These are phyloP conservation scores for Gelatoporia subvermispora DNA, from an alignment of 768 basidiomycete species.

Conservation along the genomic window DNA sequence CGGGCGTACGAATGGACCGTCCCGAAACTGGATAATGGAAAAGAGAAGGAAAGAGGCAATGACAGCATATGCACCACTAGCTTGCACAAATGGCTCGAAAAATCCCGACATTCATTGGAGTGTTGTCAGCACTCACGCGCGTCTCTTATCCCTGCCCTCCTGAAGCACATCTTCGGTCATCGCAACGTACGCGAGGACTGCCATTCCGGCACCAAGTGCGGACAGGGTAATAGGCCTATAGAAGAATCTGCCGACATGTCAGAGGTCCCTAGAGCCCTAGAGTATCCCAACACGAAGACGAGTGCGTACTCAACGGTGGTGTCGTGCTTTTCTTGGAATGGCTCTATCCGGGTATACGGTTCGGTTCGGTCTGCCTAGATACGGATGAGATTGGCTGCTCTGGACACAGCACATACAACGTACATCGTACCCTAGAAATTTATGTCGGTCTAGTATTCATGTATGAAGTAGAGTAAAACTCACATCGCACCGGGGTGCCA, in stretches of 20 bases:
- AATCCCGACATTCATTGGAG: not conserved
- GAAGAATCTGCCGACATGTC: slow-evolving; percentile 55
- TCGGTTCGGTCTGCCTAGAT: slow-evolving; percentile 77
- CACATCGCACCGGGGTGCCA: slow-evolving; percentile 78
- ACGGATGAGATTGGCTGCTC: not conserved
- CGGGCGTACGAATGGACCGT: slow-evolving; percentile 84
- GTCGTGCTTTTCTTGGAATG: slow-evolving; percentile 80
- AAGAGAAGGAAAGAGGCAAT: slow-evolving; percentile 72
- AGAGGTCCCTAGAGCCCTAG: not conserved
- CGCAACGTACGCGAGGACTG: slow-evolving; percentile 73
- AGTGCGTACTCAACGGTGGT: slow-evolving; percentile 72
- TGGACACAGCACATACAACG: slow-evolving; percentile 26
- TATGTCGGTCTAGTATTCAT: not conserved
- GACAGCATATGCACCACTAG: slow-evolving; percentile 73
- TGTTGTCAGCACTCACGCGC: slow-evolving; percentile 51
- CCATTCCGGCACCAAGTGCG: slow-evolving; percentile 60
- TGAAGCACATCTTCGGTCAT: slow-evolving; percentile 80
- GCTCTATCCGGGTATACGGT: slow-evolving; percentile 74
- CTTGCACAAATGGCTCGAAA: slow-evolving; percentile 1
- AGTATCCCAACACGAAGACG: slow-evolving; percentile 3
- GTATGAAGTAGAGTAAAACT: slow-evolving; percentile 30
- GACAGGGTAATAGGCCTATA: slow-evolving; percentile 82
- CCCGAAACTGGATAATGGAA: slow-evolving; percentile 85
- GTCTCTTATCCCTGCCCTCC: slow-evolving; percentile 77
- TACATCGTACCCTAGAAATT: slow-evolving; percentile 74